Conservation (phyloP, 140 eudicot species). For the Flaveria floridana region DNA sequence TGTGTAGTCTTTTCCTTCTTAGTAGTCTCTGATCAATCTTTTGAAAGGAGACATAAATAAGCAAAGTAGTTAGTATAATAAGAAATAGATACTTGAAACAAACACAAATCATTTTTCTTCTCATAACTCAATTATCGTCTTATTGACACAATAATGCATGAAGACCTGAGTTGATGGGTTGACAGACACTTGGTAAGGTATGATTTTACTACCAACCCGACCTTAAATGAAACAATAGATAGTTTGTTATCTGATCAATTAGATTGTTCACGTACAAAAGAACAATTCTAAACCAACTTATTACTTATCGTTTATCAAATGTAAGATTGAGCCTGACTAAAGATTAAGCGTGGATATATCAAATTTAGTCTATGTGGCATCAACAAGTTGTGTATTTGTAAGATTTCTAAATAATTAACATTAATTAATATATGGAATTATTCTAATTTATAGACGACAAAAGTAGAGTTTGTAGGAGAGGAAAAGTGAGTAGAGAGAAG, state of each 20-base stretch:
- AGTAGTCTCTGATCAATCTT: no score
- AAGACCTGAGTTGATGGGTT: background rate
- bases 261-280: background rate
- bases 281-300: background rate
- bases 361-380: no score
- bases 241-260: background rate
- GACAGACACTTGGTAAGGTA: background rate
- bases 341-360: background rate
- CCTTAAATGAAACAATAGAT: no score
- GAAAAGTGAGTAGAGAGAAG: constrained; percentile 20
- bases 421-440: background rate
- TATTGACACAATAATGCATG: no score
- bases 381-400: background rate
- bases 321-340: background rate
- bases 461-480: constrained; percentile 16
- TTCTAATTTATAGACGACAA: constrained; percentile 8
- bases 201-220: no score
- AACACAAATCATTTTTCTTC: background rate
- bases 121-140: background rate
- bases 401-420: background rate
- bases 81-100: background rate
- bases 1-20: no score
- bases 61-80: no score
- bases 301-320: background rate
- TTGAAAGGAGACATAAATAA: background rate